Percentiles rank a stretch among this genome's conserved stretches.
Evolutionary conservation across 2,329 filamentous ascomycete genomes (phyloP).

Genomic region (Aspergillus luchuensis): DNA sequence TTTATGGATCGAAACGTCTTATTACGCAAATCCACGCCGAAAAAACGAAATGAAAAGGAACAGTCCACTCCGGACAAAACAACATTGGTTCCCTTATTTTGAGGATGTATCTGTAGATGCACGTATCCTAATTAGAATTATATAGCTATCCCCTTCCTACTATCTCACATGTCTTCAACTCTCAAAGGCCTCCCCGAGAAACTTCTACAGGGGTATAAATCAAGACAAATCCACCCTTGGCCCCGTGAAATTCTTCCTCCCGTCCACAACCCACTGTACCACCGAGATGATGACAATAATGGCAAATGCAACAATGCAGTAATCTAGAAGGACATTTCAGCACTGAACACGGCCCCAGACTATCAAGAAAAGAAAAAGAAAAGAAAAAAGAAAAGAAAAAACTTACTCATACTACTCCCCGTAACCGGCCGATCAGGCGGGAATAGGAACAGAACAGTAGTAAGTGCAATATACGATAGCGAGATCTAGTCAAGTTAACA

Average conservation of each 20-base stretch:
- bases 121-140: too few species aligned
- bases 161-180: too few species aligned
- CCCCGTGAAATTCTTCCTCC: constrained; percentile 61
- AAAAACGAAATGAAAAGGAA: too few species aligned
- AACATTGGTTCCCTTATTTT: too few species aligned
- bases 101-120: too few species aligned
- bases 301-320: constrained; percentile 55
- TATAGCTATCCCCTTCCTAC: too few species aligned
- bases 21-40: too few species aligned
- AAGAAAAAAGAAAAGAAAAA: too few species aligned
- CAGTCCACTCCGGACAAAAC: too few species aligned
- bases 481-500: constrained; percentile 43
- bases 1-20: too few species aligned
- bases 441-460: constrained; percentile 73
- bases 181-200: rapidly evolving
- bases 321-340: constrained; percentile 27
- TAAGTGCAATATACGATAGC: constrained; percentile 66
- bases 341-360: too few species aligned
- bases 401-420: constrained; percentile 66
- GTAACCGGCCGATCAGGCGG: constrained; percentile 67
- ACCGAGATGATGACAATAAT: constrained; percentile 60
- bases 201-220: not conserved
- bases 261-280: constrained; percentile 62
- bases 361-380: too few species aligned
- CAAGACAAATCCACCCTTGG: constrained; percentile 30